These are phyloP conservation scores for Diaporthe sp. DNA, from an alignment of 2,329 filamentous ascomycete genomes.

Conservation along the genomic window DNA sequence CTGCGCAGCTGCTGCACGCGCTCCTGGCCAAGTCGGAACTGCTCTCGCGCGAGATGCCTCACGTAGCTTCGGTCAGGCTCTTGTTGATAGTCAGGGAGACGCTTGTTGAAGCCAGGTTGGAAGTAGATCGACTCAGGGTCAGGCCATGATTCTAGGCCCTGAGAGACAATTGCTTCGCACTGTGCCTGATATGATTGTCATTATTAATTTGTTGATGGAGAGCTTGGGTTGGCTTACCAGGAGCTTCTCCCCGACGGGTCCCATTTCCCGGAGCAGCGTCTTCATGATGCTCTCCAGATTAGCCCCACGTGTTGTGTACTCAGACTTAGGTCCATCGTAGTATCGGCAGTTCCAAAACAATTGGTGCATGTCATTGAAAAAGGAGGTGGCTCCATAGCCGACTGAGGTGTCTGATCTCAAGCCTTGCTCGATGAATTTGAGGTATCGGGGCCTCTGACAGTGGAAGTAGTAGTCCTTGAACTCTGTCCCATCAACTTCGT, in stretches of 20 bases:
- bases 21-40: background rate
- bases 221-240: background rate
- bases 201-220: background rate
- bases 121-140: background rate
- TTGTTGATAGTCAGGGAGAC: too few species aligned
- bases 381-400: conserved; percentile 10
- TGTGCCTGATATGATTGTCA: background rate
- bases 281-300: background rate
- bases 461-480: fast-evolving
- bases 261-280: background rate
- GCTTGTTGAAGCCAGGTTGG: background rate
- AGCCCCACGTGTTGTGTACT: too few species aligned
- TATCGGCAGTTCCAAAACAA: background rate
- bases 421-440: background rate
- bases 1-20: background rate
- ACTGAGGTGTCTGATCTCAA: background rate
- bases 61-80: background rate
- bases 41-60: background rate
- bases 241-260: background rate
- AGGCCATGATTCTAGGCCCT: fast-evolving
- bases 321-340: background rate
- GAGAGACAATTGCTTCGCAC: background rate
- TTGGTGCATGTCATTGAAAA: conserved; percentile 7
- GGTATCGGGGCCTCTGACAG: background rate
- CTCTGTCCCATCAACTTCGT: too few species aligned